Conservation (phyloP, 495 filamentous ascomycete genomes). For the Thermochaetoides thermophila region DNA sequence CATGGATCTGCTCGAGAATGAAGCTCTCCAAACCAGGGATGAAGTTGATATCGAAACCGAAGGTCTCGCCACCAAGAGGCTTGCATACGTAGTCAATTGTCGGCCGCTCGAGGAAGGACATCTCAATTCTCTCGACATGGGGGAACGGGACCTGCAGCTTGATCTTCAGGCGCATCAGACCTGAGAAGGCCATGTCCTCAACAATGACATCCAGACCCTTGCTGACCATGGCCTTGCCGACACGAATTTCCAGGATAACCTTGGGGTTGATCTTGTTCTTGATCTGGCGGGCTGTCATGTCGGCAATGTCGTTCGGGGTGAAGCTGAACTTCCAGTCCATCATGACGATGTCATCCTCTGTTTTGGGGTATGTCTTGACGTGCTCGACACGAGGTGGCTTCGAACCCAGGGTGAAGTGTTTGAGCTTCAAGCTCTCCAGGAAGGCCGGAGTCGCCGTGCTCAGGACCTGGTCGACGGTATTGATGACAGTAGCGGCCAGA, state of each 20-base stretch:
- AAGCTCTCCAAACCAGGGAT: slow-evolving; percentile 86
- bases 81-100: slow-evolving; percentile 95
- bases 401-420: slow-evolving; percentile 78
- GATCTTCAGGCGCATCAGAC: slow-evolving; percentile 89
- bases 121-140: slow-evolving; percentile 82
- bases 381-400: slow-evolving; percentile 95
- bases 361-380: slow-evolving; percentile 94
- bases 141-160: slow-evolving; percentile 94
- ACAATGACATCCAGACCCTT: slow-evolving; percentile 97
- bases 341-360: slow-evolving; percentile 83
- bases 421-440: slow-evolving; percentile 81
- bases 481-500: slow-evolving; percentile 80
- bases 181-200: slow-evolving; percentile 89
- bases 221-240: slow-evolving; percentile 89
- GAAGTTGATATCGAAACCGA: slow-evolving; percentile 98
- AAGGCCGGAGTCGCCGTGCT: slow-evolving; percentile 84
- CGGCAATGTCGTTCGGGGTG: slow-evolving; percentile 81
- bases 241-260: slow-evolving; percentile 78
- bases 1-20: slow-evolving; percentile 92
- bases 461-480: slow-evolving; percentile 85
- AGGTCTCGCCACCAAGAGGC: slow-evolving; percentile 82
- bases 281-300: slow-evolving; percentile 78
- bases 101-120: slow-evolving; percentile 62
- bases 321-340: slow-evolving; percentile 99
- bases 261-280: slow-evolving; percentile 96